Evolutionary conservation across 257 asterid genomes (phyloP).

Genomic region (Solanum pennellii): DNA sequence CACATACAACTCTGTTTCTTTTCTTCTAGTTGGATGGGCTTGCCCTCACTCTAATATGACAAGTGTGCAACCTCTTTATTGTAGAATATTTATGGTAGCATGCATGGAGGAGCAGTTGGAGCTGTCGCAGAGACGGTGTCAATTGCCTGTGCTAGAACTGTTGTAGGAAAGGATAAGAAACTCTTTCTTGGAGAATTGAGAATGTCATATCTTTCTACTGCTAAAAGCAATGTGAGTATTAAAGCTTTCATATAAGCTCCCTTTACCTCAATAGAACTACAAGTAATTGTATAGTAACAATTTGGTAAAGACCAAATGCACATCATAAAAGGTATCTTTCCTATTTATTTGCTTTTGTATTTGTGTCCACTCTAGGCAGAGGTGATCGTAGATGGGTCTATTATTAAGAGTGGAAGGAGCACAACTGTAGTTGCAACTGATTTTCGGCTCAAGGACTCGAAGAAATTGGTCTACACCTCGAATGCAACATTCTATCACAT

Average conservation of each 20-base stretch:
- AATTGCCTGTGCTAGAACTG: conserved; percentile 74
- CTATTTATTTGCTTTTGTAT: not conserved
- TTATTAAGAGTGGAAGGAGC: conserved; percentile 74
- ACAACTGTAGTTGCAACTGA: conserved; percentile 50
- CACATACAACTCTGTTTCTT: not conserved
- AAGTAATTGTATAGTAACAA: not conserved
- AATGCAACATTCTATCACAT: conserved; percentile 60
- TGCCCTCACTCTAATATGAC: not conserved
- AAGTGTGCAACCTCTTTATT: not conserved
- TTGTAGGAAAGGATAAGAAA: conserved; percentile 56
- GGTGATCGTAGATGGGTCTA: conserved; percentile 47
- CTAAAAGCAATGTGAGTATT: conserved; percentile 42
- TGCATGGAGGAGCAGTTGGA: conserved; percentile 91
- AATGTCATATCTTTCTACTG: conserved; percentile 66
- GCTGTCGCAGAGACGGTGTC: conserved; percentile 62
- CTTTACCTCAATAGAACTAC: not conserved
- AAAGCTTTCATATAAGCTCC: not conserved
- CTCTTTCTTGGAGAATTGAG: conserved; percentile 78
- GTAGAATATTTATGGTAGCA: conserved; percentile 55
- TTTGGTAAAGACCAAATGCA: not conserved
- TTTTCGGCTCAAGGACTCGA: conserved; percentile 46
- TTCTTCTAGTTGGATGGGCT: not conserved
- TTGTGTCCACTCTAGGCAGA: conserved; percentile 35
- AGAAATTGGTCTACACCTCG: conserved; percentile 39
- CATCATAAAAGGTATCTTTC: not conserved